Evolutionary conservation across 2,329 filamentous ascomycete genomes (phyloP).

Genomic region (Cladophialophora yegresii): DNA sequence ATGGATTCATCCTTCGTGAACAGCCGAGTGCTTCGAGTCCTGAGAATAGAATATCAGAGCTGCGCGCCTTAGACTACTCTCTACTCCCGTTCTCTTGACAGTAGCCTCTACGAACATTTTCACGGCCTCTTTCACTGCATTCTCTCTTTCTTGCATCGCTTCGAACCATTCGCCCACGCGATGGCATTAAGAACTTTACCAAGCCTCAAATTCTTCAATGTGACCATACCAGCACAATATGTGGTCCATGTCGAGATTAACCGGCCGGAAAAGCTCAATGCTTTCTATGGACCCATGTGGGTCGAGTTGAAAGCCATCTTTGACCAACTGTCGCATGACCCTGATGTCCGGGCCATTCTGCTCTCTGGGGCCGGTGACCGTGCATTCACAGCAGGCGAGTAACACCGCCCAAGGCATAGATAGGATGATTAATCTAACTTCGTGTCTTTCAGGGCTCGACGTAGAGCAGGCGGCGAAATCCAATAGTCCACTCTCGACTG

Average conservation of each 20-base stretch:
- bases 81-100: neutral
- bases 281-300: conserved; percentile 85
- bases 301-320: conserved; percentile 75
- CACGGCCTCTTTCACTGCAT: neutral
- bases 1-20: neutral
- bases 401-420: neutral
- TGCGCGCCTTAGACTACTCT: neutral
- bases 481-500: conserved; percentile 46
- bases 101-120: neutral
- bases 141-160: neutral
- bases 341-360: conserved; percentile 73
- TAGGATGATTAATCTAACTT: neutral
- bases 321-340: conserved; percentile 67
- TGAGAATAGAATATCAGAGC: neutral
- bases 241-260: conserved; percentile 94
- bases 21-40: neutral
- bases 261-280: conserved; percentile 81
- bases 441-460: conserved; percentile 66
- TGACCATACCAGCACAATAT: conserved; percentile 69
- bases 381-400: conserved; percentile 67
- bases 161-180: neutral
- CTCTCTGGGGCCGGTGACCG: conserved; percentile 78
- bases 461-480: conserved; percentile 68
- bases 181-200: conserved; percentile 21
- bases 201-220: conserved; percentile 64